Base-by-base conservation (phyloP, 345 rosid genomes). In the Jatropha curcas region DNA sequence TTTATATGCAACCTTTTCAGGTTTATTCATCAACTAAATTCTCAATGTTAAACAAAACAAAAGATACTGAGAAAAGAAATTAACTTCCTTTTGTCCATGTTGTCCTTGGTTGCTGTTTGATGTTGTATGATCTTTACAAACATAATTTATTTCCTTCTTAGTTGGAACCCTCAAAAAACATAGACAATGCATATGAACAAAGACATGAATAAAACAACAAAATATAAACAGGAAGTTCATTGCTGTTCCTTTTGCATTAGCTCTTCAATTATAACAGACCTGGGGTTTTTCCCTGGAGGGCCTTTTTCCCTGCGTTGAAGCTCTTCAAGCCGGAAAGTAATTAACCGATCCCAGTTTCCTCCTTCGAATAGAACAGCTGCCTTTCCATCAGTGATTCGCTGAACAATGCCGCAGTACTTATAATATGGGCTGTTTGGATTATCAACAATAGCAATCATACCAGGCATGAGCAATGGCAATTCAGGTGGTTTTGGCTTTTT, bases 351-450 rank as follows among this genome's bases (percentile, higher is more conserved):
- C 96, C 97, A 87, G 71, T 80, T 88, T 61, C 99, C 96, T 77
- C 99, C 97, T 79, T 92, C 97, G 5, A 94, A 87, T 70, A 90
- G 79, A 17, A 94, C 96, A 50, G 96, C 98, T 1, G 96, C 97
- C 77, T 88, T 92, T 5, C 96, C 98, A 75, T 94, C 98, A 0
- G 97, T 89, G 75, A 94, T 94, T 61, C 98, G 78, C 83, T 92
- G 99, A 68, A 92, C 97, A 57, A 95, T 88, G 74, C 96, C 96
- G 39, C 94, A 87, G 73, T 90, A 92, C 98, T 85, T 90, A 84
- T 90, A 86, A 65, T 75, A 92, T 0, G 97, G 99, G 64, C 76
- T 89, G 80, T 90, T 90, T 0, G 86, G 85, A 79, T 90, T 90
- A 84, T 86, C 89, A 45, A 90, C 97, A 39, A 92, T 78, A 37